Conservation (phyloP, 2,329 filamentous ascomycete genomes). For the Parastagonospora nodorum region DNA sequence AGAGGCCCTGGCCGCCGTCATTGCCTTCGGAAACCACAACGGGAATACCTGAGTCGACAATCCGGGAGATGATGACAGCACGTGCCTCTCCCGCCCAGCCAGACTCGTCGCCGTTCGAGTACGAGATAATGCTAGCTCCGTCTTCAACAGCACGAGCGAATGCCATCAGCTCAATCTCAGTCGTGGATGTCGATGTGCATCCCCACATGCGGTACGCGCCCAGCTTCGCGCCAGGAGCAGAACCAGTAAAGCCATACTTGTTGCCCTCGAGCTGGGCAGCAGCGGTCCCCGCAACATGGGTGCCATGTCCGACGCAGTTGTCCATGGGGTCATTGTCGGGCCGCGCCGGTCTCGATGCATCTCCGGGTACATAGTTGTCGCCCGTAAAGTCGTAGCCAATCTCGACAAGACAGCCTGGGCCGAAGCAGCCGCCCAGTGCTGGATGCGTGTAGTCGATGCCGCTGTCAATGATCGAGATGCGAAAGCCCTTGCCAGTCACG, state of each 20-base stretch:
- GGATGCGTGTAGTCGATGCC: slow-evolving; percentile 64
- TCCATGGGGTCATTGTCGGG: slow-evolving; percentile 59
- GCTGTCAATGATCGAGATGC: slow-evolving; percentile 51
- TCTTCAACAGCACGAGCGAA: slow-evolving; percentile 60
- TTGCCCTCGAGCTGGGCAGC: slow-evolving; percentile 59
- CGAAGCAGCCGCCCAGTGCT: slow-evolving; percentile 68
- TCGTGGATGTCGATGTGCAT: slow-evolving; percentile 10
- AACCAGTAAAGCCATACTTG: slow-evolving; percentile 19
- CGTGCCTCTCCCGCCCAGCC: slow-evolving; percentile 47
- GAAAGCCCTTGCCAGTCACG: slow-evolving; percentile 53
- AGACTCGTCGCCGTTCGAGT: slow-evolving; percentile 15
- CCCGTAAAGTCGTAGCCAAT: slow-evolving; percentile 65
- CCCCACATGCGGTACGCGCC: slow-evolving; percentile 25
- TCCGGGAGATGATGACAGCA: slow-evolving; percentile 49
- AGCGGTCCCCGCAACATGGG: slow-evolving; percentile 61
- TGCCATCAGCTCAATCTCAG: slow-evolving; percentile 17
- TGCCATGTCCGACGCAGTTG: slow-evolving; percentile 63
- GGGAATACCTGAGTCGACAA: slow-evolving; percentile 55
- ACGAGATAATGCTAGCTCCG: slow-evolving; percentile 44
- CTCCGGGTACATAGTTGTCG: slow-evolving; percentile 48
- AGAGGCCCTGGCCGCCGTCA: slow-evolving; percentile 55
- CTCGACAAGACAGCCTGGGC: slow-evolving; percentile 61
- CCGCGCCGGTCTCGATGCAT: slow-evolving; percentile 39
- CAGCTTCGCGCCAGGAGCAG: slow-evolving; percentile 24
- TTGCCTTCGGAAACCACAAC: slow-evolving; percentile 60